Base-by-base conservation (phyloP, 2,329 filamentous ascomycete genomes). In the Verticillium dahliae region DNA sequence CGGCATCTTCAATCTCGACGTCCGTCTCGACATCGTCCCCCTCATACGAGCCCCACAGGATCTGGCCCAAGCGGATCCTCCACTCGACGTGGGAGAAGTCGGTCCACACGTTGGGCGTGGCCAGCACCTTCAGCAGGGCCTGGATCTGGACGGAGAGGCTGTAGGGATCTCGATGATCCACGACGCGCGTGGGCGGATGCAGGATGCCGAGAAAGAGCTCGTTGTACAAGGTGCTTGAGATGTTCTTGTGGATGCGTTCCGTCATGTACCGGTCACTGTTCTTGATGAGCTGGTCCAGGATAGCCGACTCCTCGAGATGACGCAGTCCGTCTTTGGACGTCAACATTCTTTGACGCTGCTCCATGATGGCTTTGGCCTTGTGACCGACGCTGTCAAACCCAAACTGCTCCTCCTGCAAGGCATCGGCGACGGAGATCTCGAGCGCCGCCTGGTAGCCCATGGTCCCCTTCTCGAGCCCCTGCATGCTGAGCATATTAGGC, bases 21-120 rank as follows among this genome's bases (percentile, higher is more conserved):
- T 80, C 79, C 62, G 85, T 84, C 54, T 80, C 79, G n/a, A 81
- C 66, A 56, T 80, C 77, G 65, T 84, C 82, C 52, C 82, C 81
- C 33, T 79, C 70, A 6, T 77, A 74, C 15, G 78, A 75, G 15
- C 82, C 86, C 88, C 89, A 92, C 2, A 92, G 74, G 52, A 91
- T 80, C 72, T 91, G 89, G 6, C 89, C 89, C 1, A 92, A 77
- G 13, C 88, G 81, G 62, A 92, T 88, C 41, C 89, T 82, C 88
- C 88, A 91, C 70, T 91, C 89, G 6, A 91, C 86, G 37, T 87
- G 81, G 22, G 87, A 89, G 66, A 92, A 89, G 72, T 92, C 88
- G 59, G 89, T 82, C 89, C 89, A 92, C 56, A 90, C 83, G 61
- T 88, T 87, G 60, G 86, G 81, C 7, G 84, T 76, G 0, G 82